Evolutionary conservation across 2,329 filamentous ascomycete genomes (phyloP).

Genomic region (Phyllosticta citrichinensis): DNA sequence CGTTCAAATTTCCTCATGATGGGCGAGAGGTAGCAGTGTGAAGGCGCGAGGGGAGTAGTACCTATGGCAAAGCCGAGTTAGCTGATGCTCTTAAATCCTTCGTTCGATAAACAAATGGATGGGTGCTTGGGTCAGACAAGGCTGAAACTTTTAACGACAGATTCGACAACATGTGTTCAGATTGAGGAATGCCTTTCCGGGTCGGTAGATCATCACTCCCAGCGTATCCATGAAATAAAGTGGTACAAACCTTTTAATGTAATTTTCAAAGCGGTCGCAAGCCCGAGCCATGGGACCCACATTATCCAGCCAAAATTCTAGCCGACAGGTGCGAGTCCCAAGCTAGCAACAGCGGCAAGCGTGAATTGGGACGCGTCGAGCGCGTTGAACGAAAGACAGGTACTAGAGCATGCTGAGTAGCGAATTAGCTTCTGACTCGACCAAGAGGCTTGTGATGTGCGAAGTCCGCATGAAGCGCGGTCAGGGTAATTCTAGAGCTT

Average conservation of each 20-base stretch:
- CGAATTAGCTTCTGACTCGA: background rate
- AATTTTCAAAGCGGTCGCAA: background rate
- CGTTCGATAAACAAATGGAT: conserved; percentile 3
- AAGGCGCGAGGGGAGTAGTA: conserved; percentile 1
- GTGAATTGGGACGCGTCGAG: background rate
- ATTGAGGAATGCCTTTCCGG: conserved; percentile 60
- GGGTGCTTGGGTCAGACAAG: conserved; percentile 48
- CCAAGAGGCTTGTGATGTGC: conserved; percentile 1
- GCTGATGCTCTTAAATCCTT: background rate
- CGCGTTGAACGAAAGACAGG: background rate
- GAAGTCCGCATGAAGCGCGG: conserved; percentile 16
- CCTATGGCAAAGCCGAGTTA: conserved; percentile 2
- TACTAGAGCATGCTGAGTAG: background rate
- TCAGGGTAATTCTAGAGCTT: conserved; percentile 51
- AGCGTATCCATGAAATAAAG: conserved; percentile 10
- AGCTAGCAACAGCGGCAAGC: background rate
- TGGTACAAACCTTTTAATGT: conserved; percentile 35
- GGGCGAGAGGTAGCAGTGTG: conserved; percentile 13
- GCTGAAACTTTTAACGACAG: conserved; percentile 56
- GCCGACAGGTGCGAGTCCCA: background rate
- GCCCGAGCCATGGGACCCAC: background rate
- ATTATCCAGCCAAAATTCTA: background rate
- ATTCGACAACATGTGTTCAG: conserved; percentile 56
- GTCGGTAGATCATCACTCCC: conserved; percentile 53
- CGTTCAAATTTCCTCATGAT: conserved; percentile 56